A percentile compares a stretch with the other conserved stretches of the same genome.
These are phyloP conservation scores for Nadsonia starkeyi-henricii DNA, from an alignment of 1,139 yeast species.

Conservation along the genomic window DNA sequence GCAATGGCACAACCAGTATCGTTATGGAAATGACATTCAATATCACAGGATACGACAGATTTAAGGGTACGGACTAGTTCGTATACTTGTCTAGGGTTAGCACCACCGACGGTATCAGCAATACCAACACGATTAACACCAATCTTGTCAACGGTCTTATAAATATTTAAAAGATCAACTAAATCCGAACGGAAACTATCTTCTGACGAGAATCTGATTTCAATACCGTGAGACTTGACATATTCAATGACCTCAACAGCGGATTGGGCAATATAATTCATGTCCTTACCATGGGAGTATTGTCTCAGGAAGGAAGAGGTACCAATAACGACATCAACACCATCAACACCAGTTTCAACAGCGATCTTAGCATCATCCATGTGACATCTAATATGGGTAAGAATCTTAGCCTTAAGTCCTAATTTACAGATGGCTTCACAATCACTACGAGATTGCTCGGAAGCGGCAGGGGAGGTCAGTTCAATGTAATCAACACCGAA, in stretches of 20 bases:
- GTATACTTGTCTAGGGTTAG: constrained; percentile 97
- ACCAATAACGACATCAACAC: constrained; percentile 97
- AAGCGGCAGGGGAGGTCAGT: constrained; percentile 93
- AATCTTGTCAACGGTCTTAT: constrained; percentile 91
- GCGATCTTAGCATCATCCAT: constrained; percentile 98
- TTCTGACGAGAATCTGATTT: constrained; percentile 92
- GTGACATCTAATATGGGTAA: constrained; percentile 89
- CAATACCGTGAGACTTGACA: constrained; percentile 94
- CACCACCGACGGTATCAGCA: constrained; percentile 98
- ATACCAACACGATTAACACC: constrained; percentile 98
- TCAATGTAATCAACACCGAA: constrained; percentile 98
- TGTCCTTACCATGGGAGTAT: constrained; percentile 95
- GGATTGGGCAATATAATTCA: constrained; percentile 93
- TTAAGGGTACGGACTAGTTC: constrained; percentile 89
- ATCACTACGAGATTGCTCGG: constrained; percentile 83
- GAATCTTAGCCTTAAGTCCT: constrained; percentile 87
- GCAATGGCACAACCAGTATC: constrained; percentile 99
- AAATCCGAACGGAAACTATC: constrained; percentile 96
- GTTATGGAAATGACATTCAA: constrained; percentile 97
- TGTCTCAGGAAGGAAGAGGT: constrained; percentile 92
- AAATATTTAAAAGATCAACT: constrained; percentile 86
- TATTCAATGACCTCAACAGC: constrained; percentile 96
- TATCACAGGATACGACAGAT: constrained; percentile 90
- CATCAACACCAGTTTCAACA: constrained; percentile 96
- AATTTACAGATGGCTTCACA: constrained; percentile 97